These are phyloP conservation scores for Lolium rigidum DNA, from an alignment of 176 grass and related monocot genomes.

Conservation along the genomic window DNA sequence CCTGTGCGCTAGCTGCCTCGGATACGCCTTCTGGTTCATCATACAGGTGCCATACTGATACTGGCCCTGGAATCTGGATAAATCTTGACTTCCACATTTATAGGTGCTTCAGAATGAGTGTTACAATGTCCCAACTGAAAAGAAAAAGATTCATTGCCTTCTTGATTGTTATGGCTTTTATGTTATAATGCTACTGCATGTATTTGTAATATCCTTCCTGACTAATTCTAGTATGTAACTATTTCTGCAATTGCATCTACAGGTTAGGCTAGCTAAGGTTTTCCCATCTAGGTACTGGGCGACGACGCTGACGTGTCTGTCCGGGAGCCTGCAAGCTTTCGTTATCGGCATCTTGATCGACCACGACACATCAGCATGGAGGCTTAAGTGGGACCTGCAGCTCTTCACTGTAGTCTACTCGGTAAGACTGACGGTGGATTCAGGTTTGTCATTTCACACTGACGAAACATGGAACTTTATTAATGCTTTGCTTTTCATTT, in stretches of 20 bases:
- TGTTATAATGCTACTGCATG: too few species aligned
- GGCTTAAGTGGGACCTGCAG: conserved; percentile 47
- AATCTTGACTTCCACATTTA: background rate
- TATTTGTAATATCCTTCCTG: background rate
- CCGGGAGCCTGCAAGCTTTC: conserved; percentile 35
- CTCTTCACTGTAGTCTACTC: conserved; percentile 49
- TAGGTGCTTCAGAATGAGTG: background rate
- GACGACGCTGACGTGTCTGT: conserved; percentile 41
- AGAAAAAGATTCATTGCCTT: background rate
- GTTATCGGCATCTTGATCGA: conserved; percentile 32
- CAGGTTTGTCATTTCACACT: background rate
- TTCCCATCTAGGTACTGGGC: conserved; percentile 49
- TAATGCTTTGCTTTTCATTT: background rate
- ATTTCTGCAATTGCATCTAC: background rate
- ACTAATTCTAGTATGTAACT: background rate
- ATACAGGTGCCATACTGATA: conserved; percentile 23
- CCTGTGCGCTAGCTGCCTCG: conserved; percentile 31
- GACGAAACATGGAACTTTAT: background rate
- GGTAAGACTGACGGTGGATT: conserved; percentile 11
- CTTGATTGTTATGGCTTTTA: background rate
- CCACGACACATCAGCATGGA: conserved; percentile 36
- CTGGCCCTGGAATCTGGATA: too few species aligned
- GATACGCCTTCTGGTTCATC: conserved; percentile 50
- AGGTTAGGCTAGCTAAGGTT: conserved; percentile 44
- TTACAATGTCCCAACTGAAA: background rate